These are phyloP conservation scores for Coleophoma crateriformis DNA, from an alignment of 2,329 filamentous ascomycete species.

Conservation along the genomic window DNA sequence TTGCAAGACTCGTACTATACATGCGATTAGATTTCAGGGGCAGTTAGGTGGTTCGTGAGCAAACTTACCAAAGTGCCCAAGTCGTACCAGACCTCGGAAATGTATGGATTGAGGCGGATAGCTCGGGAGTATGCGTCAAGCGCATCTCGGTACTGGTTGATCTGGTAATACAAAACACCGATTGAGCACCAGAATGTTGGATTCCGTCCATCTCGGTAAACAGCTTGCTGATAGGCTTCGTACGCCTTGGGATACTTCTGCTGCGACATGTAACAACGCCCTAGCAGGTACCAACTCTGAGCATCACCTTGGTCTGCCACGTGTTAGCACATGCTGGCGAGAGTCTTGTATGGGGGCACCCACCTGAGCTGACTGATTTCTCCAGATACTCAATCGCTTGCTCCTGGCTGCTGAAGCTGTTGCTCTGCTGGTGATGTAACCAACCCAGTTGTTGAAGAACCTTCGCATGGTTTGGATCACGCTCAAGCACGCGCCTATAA, in stretches of 20 bases:
- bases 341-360: slow-evolving; percentile 29
- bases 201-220: slow-evolving; percentile 95
- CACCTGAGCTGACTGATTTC: slow-evolving; percentile 90
- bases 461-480: slow-evolving; percentile 94
- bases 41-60: slow-evolving; percentile 13
- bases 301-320: slow-evolving; percentile 81
- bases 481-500: slow-evolving; percentile 87
- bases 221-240: slow-evolving; percentile 96
- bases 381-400: slow-evolving; percentile 95
- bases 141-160: slow-evolving; percentile 98
- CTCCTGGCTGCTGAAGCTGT: slow-evolving; percentile 85
- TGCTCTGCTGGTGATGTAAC: slow-evolving; percentile 96
- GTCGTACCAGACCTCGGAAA: slow-evolving; percentile 99
- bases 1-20: slow-evolving; percentile 93
- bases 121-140: slow-evolving; percentile 96
- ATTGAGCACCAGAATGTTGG: slow-evolving; percentile 99
- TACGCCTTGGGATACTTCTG: slow-evolving; percentile 99
- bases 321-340: slow-evolving; percentile 24
- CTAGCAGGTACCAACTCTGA: slow-evolving; percentile 97
- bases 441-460: slow-evolving; percentile 96
- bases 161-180: slow-evolving; percentile 97
- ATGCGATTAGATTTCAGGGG: slow-evolving; percentile 18
- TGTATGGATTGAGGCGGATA: slow-evolving; percentile 94
- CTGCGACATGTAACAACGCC: slow-evolving; percentile 98
- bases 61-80: slow-evolving; percentile 82